Conservation (phyloP, 2,329 filamentous ascomycete species). For the Tympanopsis confertula region DNA sequence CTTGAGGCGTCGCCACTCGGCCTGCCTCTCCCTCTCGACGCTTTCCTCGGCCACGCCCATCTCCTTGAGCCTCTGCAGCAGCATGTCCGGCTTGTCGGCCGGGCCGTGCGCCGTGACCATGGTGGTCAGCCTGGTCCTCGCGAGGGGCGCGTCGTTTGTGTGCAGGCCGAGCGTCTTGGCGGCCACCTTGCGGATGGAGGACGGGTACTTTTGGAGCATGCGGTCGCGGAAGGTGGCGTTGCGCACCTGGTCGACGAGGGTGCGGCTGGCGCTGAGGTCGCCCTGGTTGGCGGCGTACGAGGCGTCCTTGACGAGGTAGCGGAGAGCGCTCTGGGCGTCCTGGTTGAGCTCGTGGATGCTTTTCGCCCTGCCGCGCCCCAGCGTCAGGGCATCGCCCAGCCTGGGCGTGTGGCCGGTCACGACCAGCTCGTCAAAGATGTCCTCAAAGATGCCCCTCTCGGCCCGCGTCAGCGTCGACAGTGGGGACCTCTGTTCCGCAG, state of each 20-base stretch:
- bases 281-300: background rate
- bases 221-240: constrained; percentile 19
- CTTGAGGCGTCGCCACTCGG: constrained; percentile 41
- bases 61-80: constrained; percentile 8
- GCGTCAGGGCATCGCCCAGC: no score
- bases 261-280: no score
- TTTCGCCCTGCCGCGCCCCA: no score
- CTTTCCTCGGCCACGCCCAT: constrained; percentile 3
- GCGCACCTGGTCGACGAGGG: constrained; percentile 19
- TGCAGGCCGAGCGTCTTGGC: constrained; percentile 25
- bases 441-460: background rate
- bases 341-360: no score
- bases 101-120: constrained; percentile 11
- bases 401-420: no score
- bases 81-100: constrained; percentile 23
- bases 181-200: constrained; percentile 24
- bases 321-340: no score
- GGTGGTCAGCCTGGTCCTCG: constrained; percentile 16
- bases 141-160: no score
- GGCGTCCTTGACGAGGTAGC: no score
- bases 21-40: constrained; percentile 12
- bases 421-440: background rate
- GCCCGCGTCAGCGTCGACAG: background rate
- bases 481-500: no score
- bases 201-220: constrained; percentile 23